Conservation (phyloP, 148 eudicot genomes). For the Persicaria tinctoria region DNA sequence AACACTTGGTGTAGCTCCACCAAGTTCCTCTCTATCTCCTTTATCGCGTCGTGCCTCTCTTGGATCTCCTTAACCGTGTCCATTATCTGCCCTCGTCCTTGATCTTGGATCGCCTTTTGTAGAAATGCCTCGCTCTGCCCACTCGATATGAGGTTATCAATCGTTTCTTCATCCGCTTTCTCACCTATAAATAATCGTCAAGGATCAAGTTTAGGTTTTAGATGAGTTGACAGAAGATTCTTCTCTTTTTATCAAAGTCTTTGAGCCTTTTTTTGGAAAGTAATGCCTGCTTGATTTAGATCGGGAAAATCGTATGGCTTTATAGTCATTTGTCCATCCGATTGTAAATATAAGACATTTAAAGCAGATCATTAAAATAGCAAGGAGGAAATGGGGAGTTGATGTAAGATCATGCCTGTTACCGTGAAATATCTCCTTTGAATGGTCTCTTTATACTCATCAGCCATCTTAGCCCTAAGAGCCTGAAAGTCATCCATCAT, state of each 20-base stretch:
- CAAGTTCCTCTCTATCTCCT: constrained; percentile 66
- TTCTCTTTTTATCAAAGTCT: too few species aligned
- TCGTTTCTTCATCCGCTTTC: constrained; percentile 53
- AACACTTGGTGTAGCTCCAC: constrained; percentile 70
- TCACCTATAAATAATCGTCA: constrained; percentile 26
- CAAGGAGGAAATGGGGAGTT: not conserved
- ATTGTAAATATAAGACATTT: too few species aligned
- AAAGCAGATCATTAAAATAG: not conserved
- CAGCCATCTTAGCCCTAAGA: constrained; percentile 48
- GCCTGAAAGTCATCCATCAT: constrained; percentile 70
- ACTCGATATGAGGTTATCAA: constrained; percentile 58
- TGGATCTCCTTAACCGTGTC: constrained; percentile 78
- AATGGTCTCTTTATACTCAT: constrained; percentile 67
- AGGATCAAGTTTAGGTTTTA: not conserved
- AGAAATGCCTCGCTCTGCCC: constrained; percentile 64
- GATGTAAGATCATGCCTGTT: constrained; percentile 18
- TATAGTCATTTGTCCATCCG: too few species aligned
- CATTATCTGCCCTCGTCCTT: constrained; percentile 68
- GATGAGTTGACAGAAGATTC: not conserved
- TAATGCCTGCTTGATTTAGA: too few species aligned
- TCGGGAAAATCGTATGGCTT: too few species aligned
- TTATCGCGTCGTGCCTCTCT: constrained; percentile 66
- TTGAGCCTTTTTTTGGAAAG: too few species aligned
- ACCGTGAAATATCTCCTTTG: constrained; percentile 63
- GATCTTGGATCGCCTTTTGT: constrained; percentile 74